phyloP scores from a whole-genome alignment of 179 eudicot genomes.

The Actinidia arguta region DNA sequence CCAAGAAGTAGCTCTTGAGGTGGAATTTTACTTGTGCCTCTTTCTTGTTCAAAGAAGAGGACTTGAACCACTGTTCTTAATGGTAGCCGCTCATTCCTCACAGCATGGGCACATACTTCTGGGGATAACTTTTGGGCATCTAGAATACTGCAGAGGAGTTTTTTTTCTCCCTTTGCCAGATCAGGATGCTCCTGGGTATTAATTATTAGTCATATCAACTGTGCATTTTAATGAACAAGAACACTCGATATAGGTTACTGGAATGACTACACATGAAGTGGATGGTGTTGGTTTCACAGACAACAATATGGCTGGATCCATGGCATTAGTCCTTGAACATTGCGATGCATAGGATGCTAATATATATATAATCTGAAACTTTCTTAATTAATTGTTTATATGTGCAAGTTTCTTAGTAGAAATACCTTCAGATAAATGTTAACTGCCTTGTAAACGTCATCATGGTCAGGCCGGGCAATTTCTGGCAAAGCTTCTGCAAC shows the following conservation, averaged over 20 bases:
- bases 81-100: constrained; percentile 62
- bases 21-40: constrained; percentile 12
- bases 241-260: not conserved
- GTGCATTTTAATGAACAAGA: not conserved
- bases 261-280: too few relatives aligned
- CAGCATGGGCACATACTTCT: constrained; percentile 49
- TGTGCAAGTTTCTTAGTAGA: not conserved
- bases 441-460: constrained; percentile 58
- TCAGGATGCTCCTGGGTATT: constrained; percentile 51
- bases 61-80: constrained; percentile 63
- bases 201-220: not conserved
- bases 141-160: constrained; percentile 43
- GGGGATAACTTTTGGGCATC: constrained; percentile 58
- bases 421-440: constrained; percentile 59
- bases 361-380: not conserved
- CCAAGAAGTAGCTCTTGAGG: constrained; percentile 12
- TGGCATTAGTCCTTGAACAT: too few relatives aligned
- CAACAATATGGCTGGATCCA: too few relatives aligned
- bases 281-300: too few relatives aligned
- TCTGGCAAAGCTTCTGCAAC: constrained; percentile 59
- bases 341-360: not conserved
- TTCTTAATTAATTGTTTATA: not conserved
- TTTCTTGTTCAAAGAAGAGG: constrained; percentile 59
- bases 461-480: constrained; percentile 48
- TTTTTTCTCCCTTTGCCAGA: constrained; percentile 54